Percentiles rank a stretch among this genome's conserved stretches.
phyloP scores from a whole-genome alignment of 116 monocot species.

The Iris pallida region DNA sequence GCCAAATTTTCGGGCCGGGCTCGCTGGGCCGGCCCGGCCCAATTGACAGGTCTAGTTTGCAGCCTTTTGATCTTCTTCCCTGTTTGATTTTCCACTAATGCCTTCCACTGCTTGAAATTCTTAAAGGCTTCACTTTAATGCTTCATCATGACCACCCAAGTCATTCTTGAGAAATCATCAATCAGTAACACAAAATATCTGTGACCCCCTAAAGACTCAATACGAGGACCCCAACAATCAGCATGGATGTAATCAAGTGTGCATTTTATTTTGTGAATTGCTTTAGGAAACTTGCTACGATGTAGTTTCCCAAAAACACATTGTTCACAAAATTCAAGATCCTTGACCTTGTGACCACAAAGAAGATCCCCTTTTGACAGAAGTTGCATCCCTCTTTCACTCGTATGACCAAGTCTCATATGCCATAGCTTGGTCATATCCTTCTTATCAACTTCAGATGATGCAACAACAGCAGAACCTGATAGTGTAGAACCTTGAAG shows the following conservation, averaged over 20 bases:
- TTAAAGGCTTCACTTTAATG: conserved; percentile 12
- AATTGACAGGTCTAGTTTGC: too few species aligned
- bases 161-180: conserved; percentile 15
- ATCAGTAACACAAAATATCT: conserved; percentile 8
- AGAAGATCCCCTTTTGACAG: not conserved
- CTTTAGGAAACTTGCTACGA: conserved; percentile 7
- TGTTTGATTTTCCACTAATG: conserved; percentile 1
- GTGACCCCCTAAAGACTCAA: conserved; percentile 4
- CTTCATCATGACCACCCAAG: conserved; percentile 13
- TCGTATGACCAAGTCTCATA: conserved; percentile 10
- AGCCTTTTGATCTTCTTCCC: conserved; percentile 4
- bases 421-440: conserved; percentile 12
- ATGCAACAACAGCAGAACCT: not conserved
- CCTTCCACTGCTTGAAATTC: conserved; percentile 11
- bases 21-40: too few species aligned
- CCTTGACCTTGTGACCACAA: conserved; percentile 4
- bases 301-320: conserved; percentile 7
- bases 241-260: conserved; percentile 13
- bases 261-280: conserved; percentile 8
- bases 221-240: conserved; percentile 3
- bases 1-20: too few species aligned
- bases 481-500: not conserved
- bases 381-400: conserved; percentile 4
- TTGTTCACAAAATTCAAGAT: not conserved
- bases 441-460: not conserved